These are phyloP conservation scores for Chlorella sp. DNA, from an alignment of 139 green algal species.

Conservation along the genomic window DNA sequence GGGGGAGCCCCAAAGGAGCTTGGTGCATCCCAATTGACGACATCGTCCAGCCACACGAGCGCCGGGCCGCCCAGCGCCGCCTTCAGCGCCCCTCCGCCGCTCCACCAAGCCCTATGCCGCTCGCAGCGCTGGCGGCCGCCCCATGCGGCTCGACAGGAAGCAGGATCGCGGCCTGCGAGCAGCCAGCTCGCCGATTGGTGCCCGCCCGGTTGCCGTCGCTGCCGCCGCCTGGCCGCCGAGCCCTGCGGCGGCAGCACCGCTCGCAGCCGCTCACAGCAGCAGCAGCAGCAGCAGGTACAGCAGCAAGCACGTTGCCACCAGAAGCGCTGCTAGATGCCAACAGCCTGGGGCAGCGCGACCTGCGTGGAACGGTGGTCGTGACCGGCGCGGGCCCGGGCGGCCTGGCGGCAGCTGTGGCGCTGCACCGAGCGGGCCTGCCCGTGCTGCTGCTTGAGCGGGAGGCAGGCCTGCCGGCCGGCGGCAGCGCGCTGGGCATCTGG, in stretches of 20 bases:
- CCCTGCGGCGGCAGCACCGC: not conserved
- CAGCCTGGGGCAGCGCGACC: not conserved
- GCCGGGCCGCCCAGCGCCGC: too few species aligned
- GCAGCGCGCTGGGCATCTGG: constrained; percentile 79
- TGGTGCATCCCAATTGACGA: not conserved
- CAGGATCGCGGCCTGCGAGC: too few species aligned
- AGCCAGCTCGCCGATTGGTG: too few species aligned
- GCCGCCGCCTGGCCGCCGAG: not conserved
- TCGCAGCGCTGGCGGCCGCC: not conserved
- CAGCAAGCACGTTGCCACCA: not conserved
- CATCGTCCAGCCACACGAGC: not conserved
- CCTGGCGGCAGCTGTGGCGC: constrained; percentile 68
- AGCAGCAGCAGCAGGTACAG: not conserved
- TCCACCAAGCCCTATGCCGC: not conserved
- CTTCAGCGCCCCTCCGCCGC: not conserved
- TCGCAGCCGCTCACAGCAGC: not conserved
- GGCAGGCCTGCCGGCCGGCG: constrained; percentile 41
- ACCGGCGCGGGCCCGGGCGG: constrained; percentile 75
- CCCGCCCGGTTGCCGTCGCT: too few species aligned
- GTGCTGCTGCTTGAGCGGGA: constrained; percentile 67
- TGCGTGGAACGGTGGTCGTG: constrained; percentile 54
- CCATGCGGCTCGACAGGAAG: not conserved
- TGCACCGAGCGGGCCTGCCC: constrained; percentile 64
- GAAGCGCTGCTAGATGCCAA: not conserved
- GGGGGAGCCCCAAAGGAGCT: too few species aligned